A percentile compares a stretch with the other conserved stretches of the same genome.
phyloP scores from a whole-genome alignment of 1,284 basidiomycete genomes.

The Rhodotorula sp. region DNA sequence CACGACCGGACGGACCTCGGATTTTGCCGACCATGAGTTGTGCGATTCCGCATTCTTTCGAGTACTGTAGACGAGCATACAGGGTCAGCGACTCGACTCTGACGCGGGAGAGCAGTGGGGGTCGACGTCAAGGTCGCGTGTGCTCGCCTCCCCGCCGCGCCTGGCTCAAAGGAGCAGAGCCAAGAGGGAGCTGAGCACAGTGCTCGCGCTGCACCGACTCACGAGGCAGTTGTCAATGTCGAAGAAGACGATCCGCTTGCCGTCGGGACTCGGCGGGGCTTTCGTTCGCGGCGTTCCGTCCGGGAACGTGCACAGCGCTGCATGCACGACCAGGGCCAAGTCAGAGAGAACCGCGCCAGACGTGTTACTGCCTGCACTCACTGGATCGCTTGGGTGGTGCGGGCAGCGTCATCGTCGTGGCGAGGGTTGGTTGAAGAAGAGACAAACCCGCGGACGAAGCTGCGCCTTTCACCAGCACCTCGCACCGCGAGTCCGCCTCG shows the following conservation, averaged over 20 bases:
- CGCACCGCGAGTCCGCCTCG: too few species aligned
- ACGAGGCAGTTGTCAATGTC: slow-evolving; percentile 43
- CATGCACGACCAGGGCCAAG: too few species aligned
- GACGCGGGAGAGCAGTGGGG: background rate
- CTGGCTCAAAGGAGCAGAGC: background rate
- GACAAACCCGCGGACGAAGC: background rate
- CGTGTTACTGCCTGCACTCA: background rate
- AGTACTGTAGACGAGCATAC: slow-evolving; percentile 13
- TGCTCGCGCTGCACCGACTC: background rate
- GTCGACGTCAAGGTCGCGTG: background rate
- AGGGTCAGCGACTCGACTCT: background rate
- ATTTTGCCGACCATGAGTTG: slow-evolving; percentile 40
- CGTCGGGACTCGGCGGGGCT: slow-evolving; percentile 5
- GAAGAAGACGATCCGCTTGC: slow-evolving; percentile 30
- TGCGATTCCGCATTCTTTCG: slow-evolving; percentile 34
- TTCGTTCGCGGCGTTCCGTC: slow-evolving; percentile 3
- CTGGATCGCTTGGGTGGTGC: background rate
- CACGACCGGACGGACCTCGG: slow-evolving; percentile 4
- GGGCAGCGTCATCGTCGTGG: background rate
- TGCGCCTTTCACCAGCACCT: too few species aligned
- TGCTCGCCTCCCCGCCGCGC: background rate
- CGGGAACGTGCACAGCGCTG: slow-evolving; percentile 2
- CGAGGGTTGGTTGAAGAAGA: background rate
- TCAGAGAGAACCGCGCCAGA: too few species aligned
- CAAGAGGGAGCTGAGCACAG: background rate